Evolutionary conservation across 129 eudicot genomes (phyloP), one percentile per base, ranked within the genome.

Genomic region (Erigeron canadensis): DNA sequence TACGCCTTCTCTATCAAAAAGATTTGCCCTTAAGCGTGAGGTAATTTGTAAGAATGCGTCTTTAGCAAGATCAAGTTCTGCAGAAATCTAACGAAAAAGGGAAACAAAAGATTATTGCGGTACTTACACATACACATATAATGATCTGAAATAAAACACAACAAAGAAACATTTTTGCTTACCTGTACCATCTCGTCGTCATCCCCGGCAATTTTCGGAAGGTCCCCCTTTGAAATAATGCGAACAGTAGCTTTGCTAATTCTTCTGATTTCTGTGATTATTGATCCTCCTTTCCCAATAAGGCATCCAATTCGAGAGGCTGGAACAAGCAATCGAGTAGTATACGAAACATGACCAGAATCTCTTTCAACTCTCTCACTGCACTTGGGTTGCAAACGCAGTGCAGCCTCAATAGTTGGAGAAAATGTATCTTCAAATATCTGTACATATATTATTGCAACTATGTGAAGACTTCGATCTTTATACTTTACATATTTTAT

Each of bases 111-210:
- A 65, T 60, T 40, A 44, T 10, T 69, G 38, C 62, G 40, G 47
- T 60, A 48, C 48, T 71, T 77, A 12, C 13, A 21, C 42, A 23
- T 61, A 71, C 39, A 16, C 1, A 44, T 37, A n/a, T 37, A 37
- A 13, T 53, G 8, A 54, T 68, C 22, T 73, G 28, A 39, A 44
- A 55, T 51, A 34, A 56, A 41, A 15, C 10, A 11, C 0, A 37
- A 41, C 0, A 59, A 45, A 45, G 19, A 21, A 3, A 70, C 9
- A 39, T n/a, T 47, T 45, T 48, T 15, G 37, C 67, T 86, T 79
- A 95, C 97, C 97, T 86, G 97, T 77, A 95, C 97, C 99, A 95
- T 87, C 83, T 95, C 99, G 69, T 95, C 99, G 80, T 95, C 97
- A 42, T 76, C 86, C 44, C 93, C 88, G 0, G 99, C 99, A 72